Percentiles rank a stretch among this genome's conserved stretches.
These are phyloP conservation scores for Rhododendron molle DNA, from an alignment of 148 eudicot genomes.

Conservation along the genomic window DNA sequence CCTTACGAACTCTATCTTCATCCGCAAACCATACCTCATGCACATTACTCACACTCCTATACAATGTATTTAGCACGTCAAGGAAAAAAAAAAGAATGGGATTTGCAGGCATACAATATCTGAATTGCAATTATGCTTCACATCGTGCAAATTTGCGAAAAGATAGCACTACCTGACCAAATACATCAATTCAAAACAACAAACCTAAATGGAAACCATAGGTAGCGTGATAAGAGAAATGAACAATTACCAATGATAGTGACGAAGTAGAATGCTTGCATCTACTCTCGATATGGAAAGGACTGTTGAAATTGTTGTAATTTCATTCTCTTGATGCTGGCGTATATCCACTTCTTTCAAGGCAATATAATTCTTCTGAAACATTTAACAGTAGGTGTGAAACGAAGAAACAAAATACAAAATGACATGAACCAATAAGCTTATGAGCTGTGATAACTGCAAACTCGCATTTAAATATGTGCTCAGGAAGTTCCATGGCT, in stretches of 20 bases:
- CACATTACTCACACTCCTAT: slow-evolving; percentile 60
- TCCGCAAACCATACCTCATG: slow-evolving; percentile 81
- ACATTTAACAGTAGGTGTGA: background rate
- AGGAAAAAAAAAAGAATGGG: background rate
- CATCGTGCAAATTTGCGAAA: background rate
- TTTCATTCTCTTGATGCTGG: slow-evolving; percentile 61
- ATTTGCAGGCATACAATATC: background rate
- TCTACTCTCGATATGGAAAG: slow-evolving; percentile 60
- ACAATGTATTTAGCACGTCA: background rate
- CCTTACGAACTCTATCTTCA: slow-evolving; percentile 52
- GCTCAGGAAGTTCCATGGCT: background rate
- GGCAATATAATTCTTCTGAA: slow-evolving; percentile 46
- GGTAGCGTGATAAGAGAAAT: background rate
- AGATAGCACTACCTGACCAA: background rate
- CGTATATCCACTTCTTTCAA: slow-evolving; percentile 54
- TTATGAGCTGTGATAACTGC: background rate
- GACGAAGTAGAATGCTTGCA: slow-evolving; percentile 64
- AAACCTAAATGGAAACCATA: background rate
- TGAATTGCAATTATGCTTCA: background rate
- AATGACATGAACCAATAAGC: background rate
- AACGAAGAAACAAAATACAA: background rate
- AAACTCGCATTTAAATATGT: background rate
- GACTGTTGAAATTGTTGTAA: slow-evolving; percentile 52
- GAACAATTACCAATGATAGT: slow-evolving; percentile 56
- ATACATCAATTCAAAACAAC: background rate